These are phyloP conservation scores for Arxiozyma telluris DNA, from an alignment of 1,139 yeast genomes.

Conservation along the genomic window DNA sequence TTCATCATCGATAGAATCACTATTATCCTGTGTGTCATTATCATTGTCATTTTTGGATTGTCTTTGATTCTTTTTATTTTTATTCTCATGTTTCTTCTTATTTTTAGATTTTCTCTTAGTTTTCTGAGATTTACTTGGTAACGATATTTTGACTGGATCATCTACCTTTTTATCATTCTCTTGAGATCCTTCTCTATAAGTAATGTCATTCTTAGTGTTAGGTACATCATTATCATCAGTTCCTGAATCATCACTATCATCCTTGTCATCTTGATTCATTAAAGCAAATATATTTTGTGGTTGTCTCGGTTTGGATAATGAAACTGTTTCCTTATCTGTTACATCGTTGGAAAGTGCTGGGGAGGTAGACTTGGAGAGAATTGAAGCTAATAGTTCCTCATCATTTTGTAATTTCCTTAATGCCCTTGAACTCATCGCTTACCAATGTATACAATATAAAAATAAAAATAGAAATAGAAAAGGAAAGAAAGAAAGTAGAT, in stretches of 20 bases:
- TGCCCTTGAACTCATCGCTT: conserved; percentile 59
- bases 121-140: conserved; percentile 22
- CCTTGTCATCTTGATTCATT: conserved; percentile 37
- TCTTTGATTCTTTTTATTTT: conserved; percentile 12
- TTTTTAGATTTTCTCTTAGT: conserved; percentile 13
- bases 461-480: background rate
- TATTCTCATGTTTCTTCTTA: conserved; percentile 21
- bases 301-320: background rate
- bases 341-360: conserved; percentile 15
- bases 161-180: background rate
- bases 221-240: conserved; percentile 5
- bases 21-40: conserved; percentile 6
- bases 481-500: background rate
- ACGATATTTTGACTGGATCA: conserved; percentile 7
- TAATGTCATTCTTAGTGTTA: conserved; percentile 16
- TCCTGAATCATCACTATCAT: conserved; percentile 28
- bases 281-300: conserved; percentile 44
- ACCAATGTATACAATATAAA: background rate
- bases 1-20: conserved; percentile 13
- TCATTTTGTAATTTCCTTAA: conserved; percentile 43
- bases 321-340: conserved; percentile 6
- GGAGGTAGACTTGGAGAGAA: conserved; percentile 11
- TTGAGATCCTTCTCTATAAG: background rate
- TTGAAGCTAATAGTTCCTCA: conserved; percentile 30
- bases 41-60: conserved; percentile 19